Evolutionary conservation across 352 stramenopile genomes (phyloP), one percentile per base, ranked within the genome.

Genomic region (Peronospora farinosa): DNA sequence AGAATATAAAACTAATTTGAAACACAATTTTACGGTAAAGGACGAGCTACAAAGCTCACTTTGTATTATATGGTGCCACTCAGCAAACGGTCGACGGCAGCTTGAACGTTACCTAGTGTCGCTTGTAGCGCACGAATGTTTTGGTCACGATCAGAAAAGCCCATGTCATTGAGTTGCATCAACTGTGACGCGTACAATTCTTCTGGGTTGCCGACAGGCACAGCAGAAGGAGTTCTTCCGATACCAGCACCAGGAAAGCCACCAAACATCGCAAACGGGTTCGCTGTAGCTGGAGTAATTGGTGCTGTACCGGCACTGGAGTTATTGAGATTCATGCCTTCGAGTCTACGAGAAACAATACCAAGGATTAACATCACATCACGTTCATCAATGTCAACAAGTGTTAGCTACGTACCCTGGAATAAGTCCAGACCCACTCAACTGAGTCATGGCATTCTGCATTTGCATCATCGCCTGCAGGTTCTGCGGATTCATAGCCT

Each of bases 401-500:
- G n/a, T 27, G 21, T 51, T n/a, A 48, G 9, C 19, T 23, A 69
- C 74, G 19, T 59, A 91, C 79, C 72, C 73, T 51, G 74, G 67
- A 33, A 95, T 56, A 32, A 93, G 52, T 27, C 84, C 84, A 1
- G 76, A 72, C 4, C 67, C 50, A 27, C 79, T 81, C 25, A 95
- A 63, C 53, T 95, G 84, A 49, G 74, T 81, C 84, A 96, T 95
- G 10, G 81, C 82, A 40, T 58, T 78, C 55, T 96, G 86, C 76
- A 96, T 87, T 59, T 96, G 85, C 70, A 95, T 84, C 75, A 96
- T 92, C 12, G 86, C 86, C 58, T 95, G 85, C 12, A 96, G 60
- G 63, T 94, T 96, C 52, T 92, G 74, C 27, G 86, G 86, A 67
- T 96, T 93, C 72, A 92, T 86, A 51, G 87, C 86, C 17, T 80